Evolutionary conservation across 805 yeast species (phyloP), one percentile per base, ranked within the genome.

Genomic region (Naumovozyma baii): DNA sequence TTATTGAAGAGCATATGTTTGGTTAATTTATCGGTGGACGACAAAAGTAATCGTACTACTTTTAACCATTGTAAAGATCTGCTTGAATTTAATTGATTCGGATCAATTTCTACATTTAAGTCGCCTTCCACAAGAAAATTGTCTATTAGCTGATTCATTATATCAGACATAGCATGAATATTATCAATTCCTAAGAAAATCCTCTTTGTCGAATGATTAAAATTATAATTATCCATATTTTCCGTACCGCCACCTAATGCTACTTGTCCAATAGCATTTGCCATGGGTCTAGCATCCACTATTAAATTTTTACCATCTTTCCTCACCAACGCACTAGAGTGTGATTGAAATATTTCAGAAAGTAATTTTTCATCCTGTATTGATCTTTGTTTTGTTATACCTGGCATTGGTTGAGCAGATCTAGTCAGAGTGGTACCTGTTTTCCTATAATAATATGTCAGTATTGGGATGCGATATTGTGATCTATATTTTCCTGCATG

Each of bases 181-280:
- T 92, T 92, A 54, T 92, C 98, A 33, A 92, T 86, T 30, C 94
- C 94, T 45, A 92, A 68, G 52, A 84, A 92, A 15, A 83, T 70
- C 55, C 86, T 80, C 45, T 73, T 67, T 4, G 53, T 52, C 14
- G 70, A 73, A 5, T 14, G 14, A 29, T 29, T 29, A 25, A 70
- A 70, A 37, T 78, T 72, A 62, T 92, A 90, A 54, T 86, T 76
- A 41, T 90, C 96, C 70, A 87, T 83, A 48, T 75, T 81, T 56
- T 92, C 98, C 0, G 96, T 82, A 1, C 98, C 98, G n/a, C 96
- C 98, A 10, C 98, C 98, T 13, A 92, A 63, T 0, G 97, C 97
- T 34, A 85, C 84, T 52, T 92, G 97, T 0, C 96, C 97, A 74
- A 87, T 74, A 5, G 97, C 97, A 60, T 92, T 92, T 0, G 96